Percentiles rank a stretch among this genome's conserved stretches.
phyloP scores from a whole-genome alignment of 176 grass and related monocot species.

The Carex pumila region DNA sequence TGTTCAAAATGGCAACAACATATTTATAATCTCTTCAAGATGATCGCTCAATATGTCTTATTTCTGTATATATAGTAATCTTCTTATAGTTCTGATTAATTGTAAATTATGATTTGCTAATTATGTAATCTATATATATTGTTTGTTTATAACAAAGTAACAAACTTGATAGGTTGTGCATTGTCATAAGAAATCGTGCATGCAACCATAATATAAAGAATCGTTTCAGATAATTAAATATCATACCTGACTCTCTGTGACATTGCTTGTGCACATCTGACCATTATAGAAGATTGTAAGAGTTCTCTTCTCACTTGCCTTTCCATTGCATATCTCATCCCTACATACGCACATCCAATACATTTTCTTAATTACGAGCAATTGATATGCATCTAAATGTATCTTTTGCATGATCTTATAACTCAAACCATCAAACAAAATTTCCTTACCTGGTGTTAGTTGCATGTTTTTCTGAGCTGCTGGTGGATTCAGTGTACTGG shows the following conservation, averaged over 20 bases:
- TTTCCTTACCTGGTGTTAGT: not conserved
- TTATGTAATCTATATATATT: not conserved
- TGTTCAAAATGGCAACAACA: not conserved
- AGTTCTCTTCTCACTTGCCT: slow-evolving; percentile 6
- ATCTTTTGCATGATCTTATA: not conserved
- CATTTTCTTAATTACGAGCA: not conserved
- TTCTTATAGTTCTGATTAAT: not conserved
- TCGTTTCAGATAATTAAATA: not conserved
- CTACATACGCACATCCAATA: not conserved
- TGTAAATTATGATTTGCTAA: not conserved
- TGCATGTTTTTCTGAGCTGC: not conserved
- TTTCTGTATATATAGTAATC: too few species aligned
- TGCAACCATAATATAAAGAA: not conserved
- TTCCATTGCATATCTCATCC: not conserved
- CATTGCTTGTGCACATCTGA: slow-evolving; percentile 44
- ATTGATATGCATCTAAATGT: not conserved
- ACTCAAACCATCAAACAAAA: not conserved
- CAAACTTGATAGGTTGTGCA: not conserved
- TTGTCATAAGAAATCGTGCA: not conserved
- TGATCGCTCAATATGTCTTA: too few species aligned
- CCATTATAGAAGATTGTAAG: slow-evolving; percentile 70
- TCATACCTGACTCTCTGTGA: slow-evolving; percentile 60
- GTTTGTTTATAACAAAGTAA: not conserved
- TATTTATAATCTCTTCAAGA: not conserved
- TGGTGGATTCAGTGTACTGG: not conserved